Evolutionary conservation across 1,284 basidiomycete species (phyloP).

Genomic region (Irpex lacteus): DNA sequence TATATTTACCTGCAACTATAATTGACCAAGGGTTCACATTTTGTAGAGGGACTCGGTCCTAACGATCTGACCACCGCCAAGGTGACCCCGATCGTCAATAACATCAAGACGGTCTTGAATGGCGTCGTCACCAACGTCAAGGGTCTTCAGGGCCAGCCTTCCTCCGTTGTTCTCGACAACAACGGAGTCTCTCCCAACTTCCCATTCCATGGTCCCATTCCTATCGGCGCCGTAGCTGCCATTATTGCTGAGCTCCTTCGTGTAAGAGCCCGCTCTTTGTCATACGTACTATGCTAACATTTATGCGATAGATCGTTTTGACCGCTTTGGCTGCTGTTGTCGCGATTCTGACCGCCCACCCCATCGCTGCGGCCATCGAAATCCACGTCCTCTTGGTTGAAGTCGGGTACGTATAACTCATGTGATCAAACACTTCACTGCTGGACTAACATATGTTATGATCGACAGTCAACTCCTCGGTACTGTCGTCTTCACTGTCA

Average conservation of each 20-base stretch:
- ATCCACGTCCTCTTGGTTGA: conserved; percentile 24
- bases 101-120: conserved; percentile 30
- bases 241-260: conserved; percentile 28
- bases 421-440: too few relatives aligned
- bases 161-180: conserved; percentile 30
- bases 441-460: neutral
- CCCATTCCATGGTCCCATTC: conserved; percentile 27
- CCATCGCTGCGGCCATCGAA: conserved; percentile 19
- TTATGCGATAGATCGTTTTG: conserved; percentile 29
- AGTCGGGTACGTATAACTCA: conserved; percentile 19
- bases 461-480: neutral
- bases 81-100: conserved; percentile 25
- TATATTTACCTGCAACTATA: neutral
- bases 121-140: conserved; percentile 30
- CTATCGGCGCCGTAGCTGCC: neutral
- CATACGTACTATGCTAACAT: conserved; percentile 8
- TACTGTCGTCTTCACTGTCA: conserved; percentile 26
- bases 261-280: conserved; percentile 12
- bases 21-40: neutral
- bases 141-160: conserved; percentile 30
- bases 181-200: conserved; percentile 26
- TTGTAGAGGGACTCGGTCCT: neutral
- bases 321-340: conserved; percentile 34
- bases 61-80: conserved; percentile 22
- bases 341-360: conserved; percentile 23